Conservation (phyloP, 1,139 yeast species). For the Arxiozyma slooffiae region DNA sequence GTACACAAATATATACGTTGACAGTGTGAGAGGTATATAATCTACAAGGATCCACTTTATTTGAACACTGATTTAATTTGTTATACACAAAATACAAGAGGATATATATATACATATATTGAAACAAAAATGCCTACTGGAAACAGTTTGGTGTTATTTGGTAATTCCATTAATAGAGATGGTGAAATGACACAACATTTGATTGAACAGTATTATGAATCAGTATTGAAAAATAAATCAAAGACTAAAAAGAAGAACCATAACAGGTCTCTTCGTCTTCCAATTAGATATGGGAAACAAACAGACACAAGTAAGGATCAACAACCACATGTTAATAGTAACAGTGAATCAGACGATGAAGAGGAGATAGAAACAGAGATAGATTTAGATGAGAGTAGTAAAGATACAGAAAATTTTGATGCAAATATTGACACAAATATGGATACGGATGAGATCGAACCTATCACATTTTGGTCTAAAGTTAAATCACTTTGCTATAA, state of each 20-base stretch:
- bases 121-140: neutral
- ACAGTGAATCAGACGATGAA: neutral
- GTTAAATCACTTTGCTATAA: conserved; percentile 13
- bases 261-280: neutral
- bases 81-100: neutral
- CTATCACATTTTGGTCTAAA: conserved; percentile 7
- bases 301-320: neutral
- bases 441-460: neutral
- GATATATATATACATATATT: neutral
- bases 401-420: neutral
- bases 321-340: neutral
- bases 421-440: neutral
- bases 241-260: neutral
- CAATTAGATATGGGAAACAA: neutral
- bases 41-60: neutral
- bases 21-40: neutral
- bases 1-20: neutral
- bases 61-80: too few relatives aligned
- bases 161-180: neutral
- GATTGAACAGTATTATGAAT: conserved; percentile 8
- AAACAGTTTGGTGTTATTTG: neutral
- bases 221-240: conserved; percentile 2
- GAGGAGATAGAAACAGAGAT: neutral
- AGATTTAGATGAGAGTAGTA: neutral
- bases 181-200: conserved; percentile 7